Percentiles rank a stretch among this genome's conserved stretches.
phyloP scores from a whole-genome alignment of 2,329 filamentous ascomycete genomes.

The Sporothrix globosa region DNA sequence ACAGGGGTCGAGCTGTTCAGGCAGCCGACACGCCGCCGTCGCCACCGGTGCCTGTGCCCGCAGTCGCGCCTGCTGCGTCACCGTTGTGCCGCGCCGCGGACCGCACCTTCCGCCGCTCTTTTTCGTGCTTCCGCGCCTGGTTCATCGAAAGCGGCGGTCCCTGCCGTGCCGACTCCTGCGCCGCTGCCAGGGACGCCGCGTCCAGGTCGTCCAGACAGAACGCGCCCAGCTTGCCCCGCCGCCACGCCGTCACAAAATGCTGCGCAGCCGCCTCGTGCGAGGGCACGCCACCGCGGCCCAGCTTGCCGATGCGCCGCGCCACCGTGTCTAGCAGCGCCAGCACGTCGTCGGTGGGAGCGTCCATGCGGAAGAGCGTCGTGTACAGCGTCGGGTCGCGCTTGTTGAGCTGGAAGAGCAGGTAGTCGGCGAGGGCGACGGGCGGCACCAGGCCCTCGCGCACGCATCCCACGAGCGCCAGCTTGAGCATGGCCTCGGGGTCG shows the following conservation, averaged over 20 bases:
- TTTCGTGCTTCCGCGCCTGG: constrained; percentile 69
- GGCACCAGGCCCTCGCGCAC: constrained; percentile 88
- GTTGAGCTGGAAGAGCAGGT: constrained; percentile 85
- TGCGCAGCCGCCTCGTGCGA: constrained; percentile 74
- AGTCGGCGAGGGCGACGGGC: constrained; percentile 80
- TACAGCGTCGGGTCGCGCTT: constrained; percentile 65
- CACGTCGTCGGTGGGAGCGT: constrained; percentile 82
- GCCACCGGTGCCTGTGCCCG: not conserved
- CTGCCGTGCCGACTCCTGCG: constrained; percentile 50
- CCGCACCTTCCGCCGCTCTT: constrained; percentile 56
- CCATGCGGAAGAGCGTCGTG: constrained; percentile 51
- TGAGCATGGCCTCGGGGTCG: constrained; percentile 86
- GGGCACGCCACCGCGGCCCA: constrained; percentile 72
- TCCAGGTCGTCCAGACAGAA: constrained; percentile 80
- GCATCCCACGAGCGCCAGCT: constrained; percentile 86
- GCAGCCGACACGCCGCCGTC: not conserved
- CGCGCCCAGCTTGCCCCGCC: constrained; percentile 71
- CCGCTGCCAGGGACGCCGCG: constrained; percentile 57
- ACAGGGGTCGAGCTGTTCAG: not conserved
- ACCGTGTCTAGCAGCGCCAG: constrained; percentile 69
- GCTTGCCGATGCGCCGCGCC: constrained; percentile 72
- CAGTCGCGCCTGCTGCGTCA: not conserved
- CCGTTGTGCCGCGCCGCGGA: constrained; percentile 41
- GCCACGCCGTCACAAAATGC: constrained; percentile 81
- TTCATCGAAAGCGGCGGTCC: constrained; percentile 63